phyloP scores from a whole-genome alignment of 2,329 filamentous ascomycete genomes.

The Claviceps fusiformis region DNA sequence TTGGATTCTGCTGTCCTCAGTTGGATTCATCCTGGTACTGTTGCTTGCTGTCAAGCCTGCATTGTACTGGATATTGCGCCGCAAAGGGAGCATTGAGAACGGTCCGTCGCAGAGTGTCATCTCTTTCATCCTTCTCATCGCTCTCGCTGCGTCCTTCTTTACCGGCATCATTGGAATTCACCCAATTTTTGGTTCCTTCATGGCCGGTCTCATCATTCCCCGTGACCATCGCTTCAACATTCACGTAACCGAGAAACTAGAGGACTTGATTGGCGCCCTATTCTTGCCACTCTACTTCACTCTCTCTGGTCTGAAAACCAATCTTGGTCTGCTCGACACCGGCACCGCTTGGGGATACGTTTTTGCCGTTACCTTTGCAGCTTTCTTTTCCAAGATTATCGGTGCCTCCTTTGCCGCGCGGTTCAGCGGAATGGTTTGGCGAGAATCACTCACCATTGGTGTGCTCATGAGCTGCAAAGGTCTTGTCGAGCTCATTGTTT shows the following conservation, averaged over 20 bases:
- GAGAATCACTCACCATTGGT: constrained; percentile 79
- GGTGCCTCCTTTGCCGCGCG: constrained; percentile 71
- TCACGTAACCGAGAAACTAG: constrained; percentile 84
- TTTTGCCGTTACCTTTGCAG: constrained; percentile 64
- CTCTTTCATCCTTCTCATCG: constrained; percentile 66
- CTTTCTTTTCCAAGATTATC: constrained; percentile 73
- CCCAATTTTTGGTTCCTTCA: constrained; percentile 85
- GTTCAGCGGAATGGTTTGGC: constrained; percentile 68
- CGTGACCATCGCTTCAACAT: constrained; percentile 85
- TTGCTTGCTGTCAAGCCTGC: constrained; percentile 57
- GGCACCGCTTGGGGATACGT: constrained; percentile 87
- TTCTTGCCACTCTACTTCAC: constrained; percentile 91
- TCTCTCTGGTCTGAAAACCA: constrained; percentile 75
- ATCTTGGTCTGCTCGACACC: constrained; percentile 69
- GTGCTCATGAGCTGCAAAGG: constrained; percentile 95
- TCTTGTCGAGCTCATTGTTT: constrained; percentile 84
- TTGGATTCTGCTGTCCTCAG: constrained; percentile 64
- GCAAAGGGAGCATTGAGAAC: constrained; percentile 67
- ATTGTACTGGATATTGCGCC: constrained; percentile 61
- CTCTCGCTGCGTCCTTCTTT: constrained; percentile 71
- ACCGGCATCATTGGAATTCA: constrained; percentile 85
- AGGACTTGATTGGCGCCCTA: constrained; percentile 73
- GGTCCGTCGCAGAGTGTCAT: constrained; percentile 80
- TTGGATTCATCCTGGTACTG: constrained; percentile 66
- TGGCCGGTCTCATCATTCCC: constrained; percentile 79